Conservation (phyloP, 2,329 filamentous ascomycete species). For the Cladophialophora immunda region DNA sequence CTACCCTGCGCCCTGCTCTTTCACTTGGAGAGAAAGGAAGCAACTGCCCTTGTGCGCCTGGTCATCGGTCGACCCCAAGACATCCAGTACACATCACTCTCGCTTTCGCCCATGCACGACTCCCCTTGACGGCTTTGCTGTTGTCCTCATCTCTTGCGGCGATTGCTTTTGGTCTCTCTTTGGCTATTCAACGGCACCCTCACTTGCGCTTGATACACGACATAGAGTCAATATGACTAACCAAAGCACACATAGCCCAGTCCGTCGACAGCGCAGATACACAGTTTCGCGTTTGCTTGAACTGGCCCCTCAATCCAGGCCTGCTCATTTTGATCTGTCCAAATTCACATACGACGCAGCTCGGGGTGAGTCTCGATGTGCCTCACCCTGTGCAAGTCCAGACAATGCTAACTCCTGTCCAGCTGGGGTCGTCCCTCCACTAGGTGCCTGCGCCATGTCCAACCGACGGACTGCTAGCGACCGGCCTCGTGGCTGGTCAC, state of each 20-base stretch:
- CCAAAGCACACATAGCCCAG: constrained; percentile 36
- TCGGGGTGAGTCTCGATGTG: constrained; percentile 35
- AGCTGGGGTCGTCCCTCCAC: constrained; percentile 41
- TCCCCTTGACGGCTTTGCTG: constrained; percentile 21
- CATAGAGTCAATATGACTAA: constrained; percentile 37
- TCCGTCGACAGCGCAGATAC: constrained; percentile 33
- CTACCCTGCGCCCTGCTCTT: constrained; percentile 12
- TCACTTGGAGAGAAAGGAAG: constrained; percentile 5
- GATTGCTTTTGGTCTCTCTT: constrained; percentile 33
- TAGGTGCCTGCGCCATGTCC: constrained; percentile 40
- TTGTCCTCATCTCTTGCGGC: constrained; percentile 21
- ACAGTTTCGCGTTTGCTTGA: constrained; percentile 37
- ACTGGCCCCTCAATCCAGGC: constrained; percentile 33
- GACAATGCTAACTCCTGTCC: constrained; percentile 26
- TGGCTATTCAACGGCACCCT: constrained; percentile 29
- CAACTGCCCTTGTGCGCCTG: constrained; percentile 5
- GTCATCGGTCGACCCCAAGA: neutral
- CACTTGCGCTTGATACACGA: constrained; percentile 24
- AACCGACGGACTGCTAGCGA: constrained; percentile 35
- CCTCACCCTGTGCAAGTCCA: neutral
- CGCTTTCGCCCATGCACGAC: neutral
- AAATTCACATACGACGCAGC: constrained; percentile 42
- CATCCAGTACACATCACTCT: constrained; percentile 1
- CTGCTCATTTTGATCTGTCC: constrained; percentile 39
- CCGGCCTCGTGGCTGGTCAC: constrained; percentile 35